These are phyloP conservation scores for Sicyos edulis DNA, from an alignment of 306 rosid species.

Conservation along the genomic window DNA sequence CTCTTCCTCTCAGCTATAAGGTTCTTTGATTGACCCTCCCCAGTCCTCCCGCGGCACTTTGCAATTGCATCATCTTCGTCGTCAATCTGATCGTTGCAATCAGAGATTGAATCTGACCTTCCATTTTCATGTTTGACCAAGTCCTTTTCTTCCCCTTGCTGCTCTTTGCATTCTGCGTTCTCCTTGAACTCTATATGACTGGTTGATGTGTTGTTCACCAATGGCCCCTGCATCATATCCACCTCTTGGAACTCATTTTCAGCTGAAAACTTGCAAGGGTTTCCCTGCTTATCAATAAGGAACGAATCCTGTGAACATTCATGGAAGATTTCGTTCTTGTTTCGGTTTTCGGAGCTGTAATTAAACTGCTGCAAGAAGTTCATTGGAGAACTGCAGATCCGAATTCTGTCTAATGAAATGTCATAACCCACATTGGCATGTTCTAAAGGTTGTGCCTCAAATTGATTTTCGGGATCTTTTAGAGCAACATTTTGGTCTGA, in stretches of 20 bases:
- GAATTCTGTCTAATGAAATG: slow-evolving; percentile 32
- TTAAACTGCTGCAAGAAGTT: slow-evolving; percentile 59
- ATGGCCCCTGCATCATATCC: slow-evolving; percentile 32
- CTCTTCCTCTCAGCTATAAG: slow-evolving; percentile 82
- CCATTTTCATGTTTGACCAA: slow-evolving; percentile 43
- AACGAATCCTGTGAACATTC: slow-evolving; percentile 52
- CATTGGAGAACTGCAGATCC: slow-evolving; percentile 41
- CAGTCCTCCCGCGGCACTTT: slow-evolving; percentile 56
- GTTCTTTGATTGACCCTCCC: slow-evolving; percentile 74
- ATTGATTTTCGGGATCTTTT: slow-evolving; percentile 28
- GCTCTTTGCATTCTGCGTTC: slow-evolving; percentile 38
- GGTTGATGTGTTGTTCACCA: slow-evolving; percentile 29
- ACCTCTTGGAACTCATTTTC: slow-evolving; percentile 30
- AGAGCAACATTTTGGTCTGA: slow-evolving; percentile 35
- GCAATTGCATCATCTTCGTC: slow-evolving; percentile 69
- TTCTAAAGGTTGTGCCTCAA: slow-evolving; percentile 37
- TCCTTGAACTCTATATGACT: slow-evolving; percentile 33
- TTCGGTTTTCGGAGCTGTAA: slow-evolving; percentile 35
- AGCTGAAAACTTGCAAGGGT: slow-evolving; percentile 25
- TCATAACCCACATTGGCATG: slow-evolving; percentile 40
- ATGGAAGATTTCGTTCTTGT: slow-evolving; percentile 31
- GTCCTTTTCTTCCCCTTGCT: slow-evolving; percentile 49
- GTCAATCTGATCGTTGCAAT: slow-evolving; percentile 76
- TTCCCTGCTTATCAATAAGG: slow-evolving; percentile 35
- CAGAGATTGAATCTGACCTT: slow-evolving; percentile 61